Evolutionary conservation across 129 eudicot genomes (phyloP).

Genomic region (Ambrosia trifida): DNA sequence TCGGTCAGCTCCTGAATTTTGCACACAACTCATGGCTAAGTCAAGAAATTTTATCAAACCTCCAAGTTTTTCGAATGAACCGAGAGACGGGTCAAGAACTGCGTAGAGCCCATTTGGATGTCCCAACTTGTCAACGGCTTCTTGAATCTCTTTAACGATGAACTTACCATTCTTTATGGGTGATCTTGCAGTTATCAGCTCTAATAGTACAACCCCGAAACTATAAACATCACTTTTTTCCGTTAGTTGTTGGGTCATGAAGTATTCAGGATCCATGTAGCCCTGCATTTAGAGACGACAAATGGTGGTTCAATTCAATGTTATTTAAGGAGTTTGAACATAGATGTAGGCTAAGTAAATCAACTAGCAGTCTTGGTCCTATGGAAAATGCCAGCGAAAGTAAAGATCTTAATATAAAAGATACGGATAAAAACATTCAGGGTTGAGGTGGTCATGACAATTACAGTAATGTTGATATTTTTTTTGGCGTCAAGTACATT

Average conservation of each 20-base stretch:
- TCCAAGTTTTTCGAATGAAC: conserved; percentile 38
- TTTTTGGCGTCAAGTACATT: no score
- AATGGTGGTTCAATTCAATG: not conserved
- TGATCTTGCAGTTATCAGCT: conserved; percentile 59
- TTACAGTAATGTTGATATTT: no score
- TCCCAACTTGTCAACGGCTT: conserved; percentile 30
- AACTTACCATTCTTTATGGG: conserved; percentile 73
- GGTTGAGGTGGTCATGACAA: no score
- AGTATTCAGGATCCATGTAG: conserved; percentile 92
- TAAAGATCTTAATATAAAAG: no score
- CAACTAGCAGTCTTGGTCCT: no score
- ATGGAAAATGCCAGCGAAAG: no score
- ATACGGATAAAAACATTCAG: no score
- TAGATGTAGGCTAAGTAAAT: no score
- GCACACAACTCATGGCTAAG: conserved; percentile 73
- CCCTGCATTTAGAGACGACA: no score
- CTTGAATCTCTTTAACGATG: conserved; percentile 56
- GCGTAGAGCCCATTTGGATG: conserved; percentile 33
- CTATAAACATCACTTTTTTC: conserved; percentile 89
- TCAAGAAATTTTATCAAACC: conserved; percentile 57
- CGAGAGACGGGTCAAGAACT: conserved; percentile 58
- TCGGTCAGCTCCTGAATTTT: conserved; percentile 51
- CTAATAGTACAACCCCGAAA: conserved; percentile 86
- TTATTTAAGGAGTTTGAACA: no score
- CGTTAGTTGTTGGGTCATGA: conserved; percentile 84